phyloP scores from a whole-genome alignment of 1,139 yeast species.

The Zygosaccharomyces pseudobailii region DNA sequence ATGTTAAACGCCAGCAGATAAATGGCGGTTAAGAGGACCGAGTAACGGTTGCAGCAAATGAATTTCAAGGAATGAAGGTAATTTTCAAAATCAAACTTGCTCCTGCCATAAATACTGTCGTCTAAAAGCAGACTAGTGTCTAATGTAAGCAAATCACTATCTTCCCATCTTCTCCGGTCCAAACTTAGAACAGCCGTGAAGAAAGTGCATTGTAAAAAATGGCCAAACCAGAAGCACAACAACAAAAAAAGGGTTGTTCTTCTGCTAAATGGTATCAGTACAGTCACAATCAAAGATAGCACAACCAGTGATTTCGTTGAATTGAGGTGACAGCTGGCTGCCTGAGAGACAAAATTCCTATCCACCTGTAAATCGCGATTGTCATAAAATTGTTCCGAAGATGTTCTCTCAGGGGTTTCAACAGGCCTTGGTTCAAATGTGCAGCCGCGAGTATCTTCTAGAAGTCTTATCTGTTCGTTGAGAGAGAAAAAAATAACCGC shows the following conservation, averaged over 20 bases:
- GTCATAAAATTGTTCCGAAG: neutral
- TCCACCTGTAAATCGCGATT: slow-evolving; percentile 12
- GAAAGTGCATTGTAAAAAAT: slow-evolving; percentile 55
- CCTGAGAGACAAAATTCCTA: slow-evolving; percentile 23
- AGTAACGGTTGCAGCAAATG: neutral
- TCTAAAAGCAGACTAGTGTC: slow-evolving; percentile 10
- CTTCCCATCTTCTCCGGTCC: slow-evolving; percentile 60
- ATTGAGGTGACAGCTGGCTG: slow-evolving; percentile 7
- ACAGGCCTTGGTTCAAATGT: slow-evolving; percentile 17
- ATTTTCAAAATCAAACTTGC: neutral
- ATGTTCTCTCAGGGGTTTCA: slow-evolving; percentile 1
- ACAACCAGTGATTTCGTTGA: slow-evolving; percentile 2
- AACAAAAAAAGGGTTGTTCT: slow-evolving; percentile 41
- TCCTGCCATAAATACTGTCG: slow-evolving; percentile 4
- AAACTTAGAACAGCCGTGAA: slow-evolving; percentile 61
- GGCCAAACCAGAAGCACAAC: slow-evolving; percentile 50
- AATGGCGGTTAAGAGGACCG: slow-evolving; percentile 1
- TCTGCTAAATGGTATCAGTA: slow-evolving; percentile 33
- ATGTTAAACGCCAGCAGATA: slow-evolving; percentile 15
- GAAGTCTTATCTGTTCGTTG: slow-evolving; percentile 44
- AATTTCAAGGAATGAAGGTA: neutral
- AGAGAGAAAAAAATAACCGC: slow-evolving; percentile 40
- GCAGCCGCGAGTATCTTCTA: slow-evolving; percentile 39
- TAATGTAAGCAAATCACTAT: slow-evolving; percentile 45
- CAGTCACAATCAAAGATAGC: slow-evolving; percentile 20